Evolutionary conservation across 345 rosid species (phyloP), one percentile per base, ranked within the genome.

Genomic region (Linum trigynum): DNA sequence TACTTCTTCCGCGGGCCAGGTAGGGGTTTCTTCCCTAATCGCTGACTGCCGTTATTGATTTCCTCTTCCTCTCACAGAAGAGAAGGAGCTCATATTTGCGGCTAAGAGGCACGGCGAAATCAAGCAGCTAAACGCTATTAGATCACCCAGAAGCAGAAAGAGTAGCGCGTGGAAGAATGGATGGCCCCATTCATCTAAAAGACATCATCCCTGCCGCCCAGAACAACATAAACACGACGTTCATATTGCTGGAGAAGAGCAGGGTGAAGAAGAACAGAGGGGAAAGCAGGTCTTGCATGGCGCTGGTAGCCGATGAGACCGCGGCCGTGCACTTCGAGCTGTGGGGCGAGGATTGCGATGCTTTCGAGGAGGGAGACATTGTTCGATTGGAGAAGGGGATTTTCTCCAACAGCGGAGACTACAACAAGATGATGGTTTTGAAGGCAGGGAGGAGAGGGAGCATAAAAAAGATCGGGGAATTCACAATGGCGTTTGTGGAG

Each of bases 331-430:
- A 91, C 72, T 76, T 87, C 73, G 84, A 83, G 80, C 67, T 91
- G 12, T 86, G 91, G 96, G 88, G 87, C 0, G 84, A 85, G 0
- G 92, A 91, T 61, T 83, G 94, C 63, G 84, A 85, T 0, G 86
- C 80, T 0, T 85, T 89, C 61, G 76, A 87, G 66, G 72, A 80
- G 9, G 88, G 85, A 1, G 90, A 86, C 51, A 83, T 89, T 8
- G 63, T 89, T 38, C 69, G 69, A 38, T 65, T 84, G 61, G 65
- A 67, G 35, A 82, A 82, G 11, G 96, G 89, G 40, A 89, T 91
- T 41, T 85, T 91, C 81, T 89, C 85, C 0, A 83, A 77, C 80
- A 81, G 62, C 56, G 85, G 32, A 0, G 32, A 23, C 32, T 23
- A 77, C 74, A 75, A 72, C 32, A 79, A 6, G 12, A 9, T 9